Percentiles rank a stretch among this genome's conserved stretches.
phyloP scores from a whole-genome alignment of 2,329 filamentous ascomycete species.

The Cladobotryum mycophilum region DNA sequence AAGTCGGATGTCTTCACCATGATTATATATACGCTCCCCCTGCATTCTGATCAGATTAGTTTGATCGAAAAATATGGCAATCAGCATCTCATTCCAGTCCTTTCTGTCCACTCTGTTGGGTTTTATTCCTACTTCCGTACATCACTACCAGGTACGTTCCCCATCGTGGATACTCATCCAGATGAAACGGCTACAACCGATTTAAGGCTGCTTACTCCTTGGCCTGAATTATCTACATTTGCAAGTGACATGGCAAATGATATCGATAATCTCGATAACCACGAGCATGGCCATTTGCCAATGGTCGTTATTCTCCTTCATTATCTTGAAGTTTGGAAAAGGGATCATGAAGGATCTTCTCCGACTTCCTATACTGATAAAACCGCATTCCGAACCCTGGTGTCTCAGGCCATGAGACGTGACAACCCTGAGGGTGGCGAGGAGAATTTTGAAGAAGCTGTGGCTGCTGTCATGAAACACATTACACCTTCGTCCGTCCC shows the following conservation, averaged over 20 bases:
- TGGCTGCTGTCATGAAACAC: constrained; percentile 81
- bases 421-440: constrained; percentile 79
- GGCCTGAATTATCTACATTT: constrained; percentile 72
- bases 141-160: constrained; percentile 69
- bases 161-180: constrained; percentile 93
- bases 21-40: constrained; percentile 50
- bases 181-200: constrained; percentile 80
- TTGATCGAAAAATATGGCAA: constrained; percentile 42
- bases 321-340: constrained; percentile 77
- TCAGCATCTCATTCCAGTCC: constrained; percentile 60
- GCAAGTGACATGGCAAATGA: constrained; percentile 59
- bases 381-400: constrained; percentile 66
- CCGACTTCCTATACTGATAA: constrained; percentile 82
- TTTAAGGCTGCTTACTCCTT: constrained; percentile 75
- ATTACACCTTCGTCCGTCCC: constrained; percentile 63
- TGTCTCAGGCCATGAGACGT: constrained; percentile 61
- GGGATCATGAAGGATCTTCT: constrained; percentile 56
- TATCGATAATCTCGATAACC: constrained; percentile 63
- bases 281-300: constrained; percentile 87
- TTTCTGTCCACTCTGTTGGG: constrained; percentile 82
- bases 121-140: constrained; percentile 90
- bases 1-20: constrained; percentile 41
- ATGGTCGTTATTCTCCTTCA: constrained; percentile 78
- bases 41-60: constrained; percentile 37
- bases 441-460: constrained; percentile 95